These are phyloP conservation scores for Nicotiana obtusifolia DNA, from an alignment of 257 asterid species.

Conservation along the genomic window DNA sequence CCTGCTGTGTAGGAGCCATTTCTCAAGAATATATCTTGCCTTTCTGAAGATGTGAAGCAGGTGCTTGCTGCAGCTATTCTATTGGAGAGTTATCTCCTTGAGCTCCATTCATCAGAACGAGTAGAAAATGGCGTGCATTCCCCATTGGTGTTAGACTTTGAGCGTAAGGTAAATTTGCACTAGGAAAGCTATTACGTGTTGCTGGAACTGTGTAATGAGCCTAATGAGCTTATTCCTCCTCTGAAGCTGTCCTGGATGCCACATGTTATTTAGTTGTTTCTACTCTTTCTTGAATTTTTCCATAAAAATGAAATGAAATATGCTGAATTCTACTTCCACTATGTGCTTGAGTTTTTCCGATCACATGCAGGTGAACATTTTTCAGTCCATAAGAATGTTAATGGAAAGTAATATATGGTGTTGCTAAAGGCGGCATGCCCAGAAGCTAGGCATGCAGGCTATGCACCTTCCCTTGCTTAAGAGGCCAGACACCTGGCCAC, in stretches of 20 bases:
- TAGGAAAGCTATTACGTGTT: slow-evolving; percentile 41
- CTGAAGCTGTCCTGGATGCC: not conserved
- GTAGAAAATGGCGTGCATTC: slow-evolving; percentile 30
- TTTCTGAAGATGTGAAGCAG: slow-evolving; percentile 61
- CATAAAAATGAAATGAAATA: not conserved
- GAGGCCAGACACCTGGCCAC: not conserved
- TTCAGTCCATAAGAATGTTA: not conserved
- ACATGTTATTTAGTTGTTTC: not conserved
- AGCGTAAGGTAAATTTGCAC: slow-evolving; percentile 10
- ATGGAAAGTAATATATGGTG: not conserved
- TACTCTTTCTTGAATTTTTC: not conserved
- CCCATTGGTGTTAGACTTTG: slow-evolving; percentile 37
- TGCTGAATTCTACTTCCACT: not conserved
- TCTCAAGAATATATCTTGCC: slow-evolving; percentile 55
- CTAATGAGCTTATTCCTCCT: not conserved
- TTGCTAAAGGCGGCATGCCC: not conserved
- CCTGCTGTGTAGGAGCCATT: slow-evolving; percentile 57
- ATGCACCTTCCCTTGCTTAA: not conserved
- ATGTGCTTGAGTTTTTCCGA: not conserved
- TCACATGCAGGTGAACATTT: not conserved
- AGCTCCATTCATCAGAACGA: slow-evolving; percentile 53
- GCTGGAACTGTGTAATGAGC: not conserved
- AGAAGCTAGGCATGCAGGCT: slow-evolving; percentile 1
- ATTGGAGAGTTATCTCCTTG: slow-evolving; percentile 58
- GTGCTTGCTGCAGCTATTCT: slow-evolving; percentile 88